Conservation (phyloP, 2,329 filamentous ascomycete genomes). For the Aspergillus aculeatus region DNA sequence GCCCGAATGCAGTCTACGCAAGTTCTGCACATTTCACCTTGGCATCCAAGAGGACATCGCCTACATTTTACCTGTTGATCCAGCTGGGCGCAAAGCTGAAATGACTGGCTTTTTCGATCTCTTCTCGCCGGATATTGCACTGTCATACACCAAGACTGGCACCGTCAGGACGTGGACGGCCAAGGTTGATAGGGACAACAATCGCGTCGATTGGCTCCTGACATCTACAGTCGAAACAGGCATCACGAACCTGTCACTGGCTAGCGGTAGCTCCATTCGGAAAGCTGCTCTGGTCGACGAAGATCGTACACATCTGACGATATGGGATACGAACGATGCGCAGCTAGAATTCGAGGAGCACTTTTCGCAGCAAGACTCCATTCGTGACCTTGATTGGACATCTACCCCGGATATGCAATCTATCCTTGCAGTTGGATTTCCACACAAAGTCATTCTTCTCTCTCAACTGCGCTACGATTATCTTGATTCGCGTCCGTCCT, state of each 20-base stretch:
- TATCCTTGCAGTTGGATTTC: conserved; percentile 87
- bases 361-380: conserved; percentile 69
- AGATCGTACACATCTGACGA: conserved; percentile 71
- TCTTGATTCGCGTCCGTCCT: conserved; percentile 81
- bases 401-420: conserved; percentile 86
- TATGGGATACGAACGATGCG: conserved; percentile 83
- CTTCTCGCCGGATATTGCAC: conserved; percentile 80
- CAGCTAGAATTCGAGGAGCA: conserved; percentile 78
- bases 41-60: conserved; percentile 53
- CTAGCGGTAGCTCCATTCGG: conserved; percentile 80
- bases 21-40: conserved; percentile 72
- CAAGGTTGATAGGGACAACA: conserved; percentile 61
- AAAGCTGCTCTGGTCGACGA: conserved; percentile 82
- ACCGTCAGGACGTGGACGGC: conserved; percentile 83
- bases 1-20: conserved; percentile 51
- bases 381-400: conserved; percentile 90
- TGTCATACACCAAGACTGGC: conserved; percentile 76
- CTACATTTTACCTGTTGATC: conserved; percentile 77
- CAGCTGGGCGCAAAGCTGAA: conserved; percentile 70
- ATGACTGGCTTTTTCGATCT: conserved; percentile 79
- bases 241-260: conserved; percentile 68
- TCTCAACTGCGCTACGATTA: conserved; percentile 91
- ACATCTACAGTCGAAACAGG: conserved; percentile 81
- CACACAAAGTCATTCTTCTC: conserved; percentile 77
- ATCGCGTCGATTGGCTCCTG: conserved; percentile 73